Evolutionary conservation across 1,139 yeast species (phyloP).

Genomic region (Hansenula sp.): DNA sequence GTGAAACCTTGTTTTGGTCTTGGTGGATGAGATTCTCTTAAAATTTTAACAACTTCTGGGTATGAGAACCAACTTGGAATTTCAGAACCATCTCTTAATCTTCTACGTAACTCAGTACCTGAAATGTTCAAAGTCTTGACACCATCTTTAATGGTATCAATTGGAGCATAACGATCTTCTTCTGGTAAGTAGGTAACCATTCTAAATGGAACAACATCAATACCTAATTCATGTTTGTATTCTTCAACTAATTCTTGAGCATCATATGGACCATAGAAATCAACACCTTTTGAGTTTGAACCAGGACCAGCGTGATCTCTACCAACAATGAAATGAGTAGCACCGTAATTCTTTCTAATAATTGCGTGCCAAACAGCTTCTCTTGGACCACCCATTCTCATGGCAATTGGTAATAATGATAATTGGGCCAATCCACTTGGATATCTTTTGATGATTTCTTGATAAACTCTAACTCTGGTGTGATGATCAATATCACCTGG

Average conservation of each 20-base stretch:
- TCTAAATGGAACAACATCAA: constrained; percentile 93
- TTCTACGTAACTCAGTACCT: constrained; percentile 90
- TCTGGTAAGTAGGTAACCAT: constrained; percentile 96
- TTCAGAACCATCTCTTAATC: constrained; percentile 79
- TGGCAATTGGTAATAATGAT: constrained; percentile 86
- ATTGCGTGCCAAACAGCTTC: constrained; percentile 99
- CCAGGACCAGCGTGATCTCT: constrained; percentile 99
- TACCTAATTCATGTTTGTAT: constrained; percentile 71
- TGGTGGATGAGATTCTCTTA: constrained; percentile 93
- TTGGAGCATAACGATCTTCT: constrained; percentile 92
- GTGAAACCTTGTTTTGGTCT: constrained; percentile 87
- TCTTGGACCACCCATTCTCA: constrained; percentile 99
- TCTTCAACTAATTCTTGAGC: constrained; percentile 86
- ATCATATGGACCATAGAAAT: constrained; percentile 95
- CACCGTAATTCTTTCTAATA: constrained; percentile 94
- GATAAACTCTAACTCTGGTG: constrained; percentile 93
- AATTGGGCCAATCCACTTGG: constrained; percentile 92
- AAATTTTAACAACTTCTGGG: constrained; percentile 89
- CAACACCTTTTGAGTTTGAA: constrained; percentile 85
- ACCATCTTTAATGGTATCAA: constrained; percentile 83
- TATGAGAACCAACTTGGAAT: constrained; percentile 97
- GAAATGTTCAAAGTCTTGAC: constrained; percentile 82
- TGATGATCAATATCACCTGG: constrained; percentile 98
- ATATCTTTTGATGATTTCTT: constrained; percentile 84
- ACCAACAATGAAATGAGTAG: constrained; percentile 95